Evolutionary conservation across 1,284 basidiomycete species (phyloP).

Genomic region (Naganishia liquefaciens): DNA sequence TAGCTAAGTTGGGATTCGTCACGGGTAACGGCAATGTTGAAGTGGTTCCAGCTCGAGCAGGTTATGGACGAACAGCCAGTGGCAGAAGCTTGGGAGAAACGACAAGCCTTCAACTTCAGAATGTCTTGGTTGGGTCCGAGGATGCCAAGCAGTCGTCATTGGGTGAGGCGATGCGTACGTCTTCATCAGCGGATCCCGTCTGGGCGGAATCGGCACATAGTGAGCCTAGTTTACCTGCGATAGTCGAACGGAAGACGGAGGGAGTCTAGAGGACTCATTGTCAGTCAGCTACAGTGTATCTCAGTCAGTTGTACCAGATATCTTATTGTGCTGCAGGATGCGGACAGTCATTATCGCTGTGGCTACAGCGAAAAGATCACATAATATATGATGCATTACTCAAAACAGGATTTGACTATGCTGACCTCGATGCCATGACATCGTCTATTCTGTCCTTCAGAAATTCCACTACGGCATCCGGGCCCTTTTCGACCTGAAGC

Average conservation of each 20-base stretch:
- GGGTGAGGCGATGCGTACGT: constrained; percentile 15
- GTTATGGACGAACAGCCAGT: constrained; percentile 14
- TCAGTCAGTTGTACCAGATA: too few relatives aligned
- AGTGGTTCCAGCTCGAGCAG: constrained; percentile 1
- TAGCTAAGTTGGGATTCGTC: constrained; percentile 79
- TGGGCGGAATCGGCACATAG: not conserved
- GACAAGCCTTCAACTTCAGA: not conserved
- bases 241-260: constrained; percentile 6
- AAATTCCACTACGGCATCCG: constrained; percentile 48
- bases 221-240: not conserved
- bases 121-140: not conserved
- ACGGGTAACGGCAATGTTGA: constrained; percentile 22
- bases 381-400: not conserved
- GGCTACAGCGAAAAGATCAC: not conserved
- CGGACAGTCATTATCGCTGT: not conserved
- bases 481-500: constrained; percentile 48
- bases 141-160: constrained; percentile 6
- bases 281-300: too few relatives aligned
- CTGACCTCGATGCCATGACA: constrained; percentile 39
- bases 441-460: constrained; percentile 48
- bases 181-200: not conserved
- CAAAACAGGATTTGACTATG: not conserved
- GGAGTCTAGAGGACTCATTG: too few relatives aligned
- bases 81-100: constrained; percentile 7
- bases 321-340: too few relatives aligned